Percentiles rank a stretch among this genome's conserved stretches.
These are phyloP conservation scores for Xylaria acuta DNA, from an alignment of 495 filamentous ascomycete species.

Conservation along the genomic window DNA sequence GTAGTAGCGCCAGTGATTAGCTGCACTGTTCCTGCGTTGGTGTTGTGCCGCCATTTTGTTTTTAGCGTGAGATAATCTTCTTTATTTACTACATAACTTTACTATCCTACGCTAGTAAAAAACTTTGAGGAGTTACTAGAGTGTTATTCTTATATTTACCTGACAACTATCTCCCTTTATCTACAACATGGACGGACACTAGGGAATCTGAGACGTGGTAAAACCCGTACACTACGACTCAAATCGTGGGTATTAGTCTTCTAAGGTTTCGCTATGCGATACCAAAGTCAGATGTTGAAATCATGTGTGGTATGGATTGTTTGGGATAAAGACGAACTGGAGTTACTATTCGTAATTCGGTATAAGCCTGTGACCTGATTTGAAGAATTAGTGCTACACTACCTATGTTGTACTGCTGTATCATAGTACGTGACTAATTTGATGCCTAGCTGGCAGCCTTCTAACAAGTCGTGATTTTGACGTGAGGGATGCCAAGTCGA, in stretches of 20 bases:
- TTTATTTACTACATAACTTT: neutral
- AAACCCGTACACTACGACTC: neutral
- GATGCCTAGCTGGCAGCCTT: conserved; percentile 2
- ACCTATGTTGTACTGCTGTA: no score
- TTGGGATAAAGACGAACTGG: neutral
- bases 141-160: no score
- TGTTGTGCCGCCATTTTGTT: conserved; percentile 27
- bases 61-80: no score
- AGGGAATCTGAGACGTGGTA: neutral
- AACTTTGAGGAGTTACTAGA: neutral
- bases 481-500: conserved; percentile 20
- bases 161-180: neutral
- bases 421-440: neutral
- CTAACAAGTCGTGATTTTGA: neutral
- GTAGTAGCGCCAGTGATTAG: conserved; percentile 9
- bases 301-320: conserved; percentile 1
- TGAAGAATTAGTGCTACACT: neutral
- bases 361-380: conserved; percentile 8
- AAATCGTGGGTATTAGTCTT: neutral
- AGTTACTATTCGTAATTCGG: neutral
- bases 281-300: conserved; percentile 2
- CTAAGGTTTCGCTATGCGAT: neutral
- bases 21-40: conserved; percentile 22
- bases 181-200: neutral
- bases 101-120: neutral